Evolutionary conservation across 805 yeast genomes (phyloP).

Genomic region (Saccharomycopsis malanga): DNA sequence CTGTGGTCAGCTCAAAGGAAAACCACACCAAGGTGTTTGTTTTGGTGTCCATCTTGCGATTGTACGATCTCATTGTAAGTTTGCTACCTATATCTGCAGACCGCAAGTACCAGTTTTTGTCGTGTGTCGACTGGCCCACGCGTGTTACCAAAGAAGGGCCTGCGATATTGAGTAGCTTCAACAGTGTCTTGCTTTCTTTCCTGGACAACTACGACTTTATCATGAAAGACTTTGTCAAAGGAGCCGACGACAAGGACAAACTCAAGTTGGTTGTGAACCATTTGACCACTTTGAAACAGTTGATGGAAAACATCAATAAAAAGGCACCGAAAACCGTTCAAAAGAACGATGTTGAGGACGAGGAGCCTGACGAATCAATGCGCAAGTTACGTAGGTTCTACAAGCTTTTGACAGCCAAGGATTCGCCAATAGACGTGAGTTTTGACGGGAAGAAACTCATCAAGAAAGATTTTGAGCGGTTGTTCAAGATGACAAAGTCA

Average conservation of each 20-base stretch:
- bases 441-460: conserved; percentile 38
- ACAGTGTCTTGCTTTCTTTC: conserved; percentile 35
- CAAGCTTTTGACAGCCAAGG: conserved; percentile 19
- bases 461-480: conserved; percentile 46
- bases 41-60: conserved; percentile 17
- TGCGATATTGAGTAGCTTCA: conserved; percentile 31
- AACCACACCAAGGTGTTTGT: conserved; percentile 26
- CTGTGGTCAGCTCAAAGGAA: background rate
- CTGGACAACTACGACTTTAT: conserved; percentile 27
- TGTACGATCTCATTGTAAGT: conserved; percentile 40
- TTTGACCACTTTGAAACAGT: conserved; percentile 42
- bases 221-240: conserved; percentile 38
- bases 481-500: conserved; percentile 37
- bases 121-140: conserved; percentile 28
- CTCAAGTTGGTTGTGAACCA: conserved; percentile 51
- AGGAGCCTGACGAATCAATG: conserved; percentile 40
- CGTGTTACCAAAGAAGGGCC: conserved; percentile 30
- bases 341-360: conserved; percentile 27
- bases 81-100: conserved; percentile 43
- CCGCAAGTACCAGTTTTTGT: conserved; percentile 36
- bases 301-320: conserved; percentile 39
- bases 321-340: conserved; percentile 9
- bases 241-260: conserved; percentile 45
- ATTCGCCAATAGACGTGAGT: conserved; percentile 28
- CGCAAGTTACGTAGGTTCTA: conserved; percentile 28